Conservation (phyloP, 2,329 filamentous ascomycete genomes). For the Raffaelea ambrosiae region DNA sequence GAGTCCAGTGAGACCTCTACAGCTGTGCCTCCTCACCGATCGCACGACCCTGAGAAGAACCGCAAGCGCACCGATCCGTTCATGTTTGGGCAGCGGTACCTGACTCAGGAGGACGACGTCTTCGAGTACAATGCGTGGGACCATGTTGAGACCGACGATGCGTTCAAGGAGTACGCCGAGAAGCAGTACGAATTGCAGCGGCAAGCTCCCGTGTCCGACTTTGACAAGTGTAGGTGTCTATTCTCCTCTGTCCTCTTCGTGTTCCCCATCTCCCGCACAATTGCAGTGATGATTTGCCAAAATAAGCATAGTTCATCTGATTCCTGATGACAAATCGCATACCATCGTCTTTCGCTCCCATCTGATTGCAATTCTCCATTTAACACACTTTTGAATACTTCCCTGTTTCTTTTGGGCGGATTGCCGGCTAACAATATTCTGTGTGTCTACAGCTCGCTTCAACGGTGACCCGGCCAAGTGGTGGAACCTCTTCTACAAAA, state of each 20-base stretch:
- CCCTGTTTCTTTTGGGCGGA: not conserved
- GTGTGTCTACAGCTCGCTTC: constrained; percentile 63
- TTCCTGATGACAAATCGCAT: constrained; percentile 52
- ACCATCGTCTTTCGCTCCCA: constrained; percentile 64
- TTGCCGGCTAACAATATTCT: constrained; percentile 4
- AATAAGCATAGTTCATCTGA: constrained; percentile 68
- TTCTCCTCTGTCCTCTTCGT: not conserved
- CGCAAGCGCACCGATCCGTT: constrained; percentile 88
- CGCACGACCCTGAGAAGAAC: constrained; percentile 63
- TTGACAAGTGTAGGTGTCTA: constrained; percentile 67
- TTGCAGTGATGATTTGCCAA: constrained; percentile 36
- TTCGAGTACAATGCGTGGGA: constrained; percentile 99
- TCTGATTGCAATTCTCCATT: constrained; percentile 39
- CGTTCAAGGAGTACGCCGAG: constrained; percentile 79
- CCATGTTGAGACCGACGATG: constrained; percentile 86
- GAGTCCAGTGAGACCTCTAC: no score
- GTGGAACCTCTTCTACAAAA: constrained; percentile 98
- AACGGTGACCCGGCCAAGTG: constrained; percentile 86
- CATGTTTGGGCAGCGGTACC: constrained; percentile 83
- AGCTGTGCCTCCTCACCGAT: constrained; percentile 50
- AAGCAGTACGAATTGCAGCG: constrained; percentile 80
- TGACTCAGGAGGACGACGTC: constrained; percentile 78
- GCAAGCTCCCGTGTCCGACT: constrained; percentile 79
- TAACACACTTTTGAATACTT: constrained; percentile 2
- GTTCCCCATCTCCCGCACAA: constrained; percentile 4